Evolutionary conservation across 1,139 yeast species (phyloP).

Genomic region (Suzukiozyma palmioleophila): DNA sequence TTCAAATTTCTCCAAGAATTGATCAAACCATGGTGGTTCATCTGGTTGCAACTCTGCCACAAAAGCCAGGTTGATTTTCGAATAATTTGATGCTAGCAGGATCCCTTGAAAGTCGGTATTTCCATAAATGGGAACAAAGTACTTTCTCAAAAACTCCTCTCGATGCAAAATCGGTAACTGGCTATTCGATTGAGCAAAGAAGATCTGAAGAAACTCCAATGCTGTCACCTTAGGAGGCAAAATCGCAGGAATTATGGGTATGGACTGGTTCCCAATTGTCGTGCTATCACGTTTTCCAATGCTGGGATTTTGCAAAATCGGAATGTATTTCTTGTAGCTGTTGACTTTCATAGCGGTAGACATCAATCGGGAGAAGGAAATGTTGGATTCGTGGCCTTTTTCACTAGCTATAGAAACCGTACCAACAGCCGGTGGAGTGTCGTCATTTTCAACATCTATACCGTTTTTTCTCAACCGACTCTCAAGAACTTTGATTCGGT

Average conservation of each 20-base stretch:
- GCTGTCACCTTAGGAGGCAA: constrained; percentile 75
- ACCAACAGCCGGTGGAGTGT: neutral
- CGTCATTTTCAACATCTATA: constrained; percentile 15
- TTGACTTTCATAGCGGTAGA: constrained; percentile 66
- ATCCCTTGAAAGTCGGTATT: constrained; percentile 43
- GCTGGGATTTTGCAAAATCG: constrained; percentile 9
- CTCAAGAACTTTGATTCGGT: constrained; percentile 55
- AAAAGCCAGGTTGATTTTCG: constrained; percentile 39
- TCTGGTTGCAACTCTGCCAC: constrained; percentile 9
- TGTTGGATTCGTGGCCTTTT: constrained; percentile 13
- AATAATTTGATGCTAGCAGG: constrained; percentile 59
- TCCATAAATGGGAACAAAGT: constrained; percentile 80
- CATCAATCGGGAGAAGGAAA: constrained; percentile 71
- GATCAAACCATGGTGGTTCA: constrained; percentile 39
- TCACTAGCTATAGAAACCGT: neutral
- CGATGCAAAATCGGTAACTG: constrained; percentile 81
- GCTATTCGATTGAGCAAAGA: constrained; percentile 75
- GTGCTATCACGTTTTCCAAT: constrained; percentile 4
- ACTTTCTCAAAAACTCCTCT: constrained; percentile 61
- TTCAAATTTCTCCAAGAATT: constrained; percentile 28
- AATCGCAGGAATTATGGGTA: constrained; percentile 36
- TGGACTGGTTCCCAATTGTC: constrained; percentile 1
- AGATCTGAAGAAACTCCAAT: constrained; percentile 58
- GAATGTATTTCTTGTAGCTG: constrained; percentile 13
- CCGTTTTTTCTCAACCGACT: constrained; percentile 40